A percentile compares a stretch with the other conserved stretches of the same genome.
phyloP scores from a whole-genome alignment of 2,329 filamentous ascomycete genomes.

The Raffaelea arxii region DNA sequence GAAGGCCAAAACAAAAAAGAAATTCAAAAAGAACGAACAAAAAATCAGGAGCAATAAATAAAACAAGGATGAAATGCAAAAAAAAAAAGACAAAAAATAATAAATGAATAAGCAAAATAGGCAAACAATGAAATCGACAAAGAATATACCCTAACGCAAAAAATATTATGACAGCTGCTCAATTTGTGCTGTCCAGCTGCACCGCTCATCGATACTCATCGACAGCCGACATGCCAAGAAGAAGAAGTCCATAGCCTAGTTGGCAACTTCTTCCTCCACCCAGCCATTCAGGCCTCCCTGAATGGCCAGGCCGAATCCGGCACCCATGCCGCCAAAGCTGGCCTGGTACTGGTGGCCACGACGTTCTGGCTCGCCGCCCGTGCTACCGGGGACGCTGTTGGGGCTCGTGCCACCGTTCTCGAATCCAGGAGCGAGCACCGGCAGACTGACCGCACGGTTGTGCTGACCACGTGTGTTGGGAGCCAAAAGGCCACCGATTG shows the following conservation, averaged over 20 bases:
- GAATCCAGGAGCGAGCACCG: conserved; percentile 55
- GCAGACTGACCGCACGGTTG: conserved; percentile 82
- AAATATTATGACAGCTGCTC: conserved; percentile 22
- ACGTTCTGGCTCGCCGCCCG: conserved; percentile 41
- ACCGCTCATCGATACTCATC: not conserved
- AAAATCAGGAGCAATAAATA: conserved; percentile 3
- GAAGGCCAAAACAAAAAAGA: conserved; percentile 1
- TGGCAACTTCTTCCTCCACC: conserved; percentile 57
- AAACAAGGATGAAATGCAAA: conserved; percentile 16
- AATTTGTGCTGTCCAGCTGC: conserved; percentile 22
- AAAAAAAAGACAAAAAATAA: conserved; percentile 14
- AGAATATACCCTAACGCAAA: too few species aligned
- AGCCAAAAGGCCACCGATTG: conserved; percentile 67
- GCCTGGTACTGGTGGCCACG: conserved; percentile 58
- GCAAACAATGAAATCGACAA: conserved; percentile 26
- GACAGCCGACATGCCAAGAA: not conserved
- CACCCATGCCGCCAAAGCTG: conserved; percentile 50
- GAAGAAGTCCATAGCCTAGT: conserved; percentile 25
- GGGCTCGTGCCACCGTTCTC: conserved; percentile 49
- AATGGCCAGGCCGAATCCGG: conserved; percentile 50
- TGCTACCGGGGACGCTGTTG: conserved; percentile 35
- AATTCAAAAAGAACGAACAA: conserved; percentile 7
- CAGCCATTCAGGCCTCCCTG: conserved; percentile 56
- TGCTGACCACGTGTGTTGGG: conserved; percentile 54
- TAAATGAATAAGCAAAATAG: conserved; percentile 1